Percentiles rank a stretch among this genome's conserved stretches.
Evolutionary conservation across 2,329 filamentous ascomycete species (phyloP).

Genomic region (Aspergillus latus): DNA sequence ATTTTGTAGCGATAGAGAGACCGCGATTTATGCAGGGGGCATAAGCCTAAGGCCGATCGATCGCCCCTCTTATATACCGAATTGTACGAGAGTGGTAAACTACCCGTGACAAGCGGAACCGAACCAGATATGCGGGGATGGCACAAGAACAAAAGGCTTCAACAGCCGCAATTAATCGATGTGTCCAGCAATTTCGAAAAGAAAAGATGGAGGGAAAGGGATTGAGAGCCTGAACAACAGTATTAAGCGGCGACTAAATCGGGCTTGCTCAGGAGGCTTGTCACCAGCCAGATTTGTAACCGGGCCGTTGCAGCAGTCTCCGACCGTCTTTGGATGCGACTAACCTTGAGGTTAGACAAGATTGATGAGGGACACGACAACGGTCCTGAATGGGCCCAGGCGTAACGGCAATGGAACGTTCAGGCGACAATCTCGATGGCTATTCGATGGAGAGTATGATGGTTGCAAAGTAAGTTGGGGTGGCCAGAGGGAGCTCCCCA

Average conservation of each 20-base stretch:
- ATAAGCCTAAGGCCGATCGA: background rate
- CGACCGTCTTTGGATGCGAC: constrained; percentile 12
- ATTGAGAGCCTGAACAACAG: background rate
- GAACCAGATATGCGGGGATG: constrained; percentile 5
- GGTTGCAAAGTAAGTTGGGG: constrained; percentile 2
- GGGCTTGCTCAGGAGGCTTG: constrained; percentile 1
- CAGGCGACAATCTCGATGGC: background rate
- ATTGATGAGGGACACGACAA: constrained; percentile 5
- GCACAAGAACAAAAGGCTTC: constrained; percentile 1
- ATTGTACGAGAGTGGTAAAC: background rate
- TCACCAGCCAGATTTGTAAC: constrained; percentile 10
- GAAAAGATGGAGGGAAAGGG: background rate
- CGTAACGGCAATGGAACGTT: background rate
- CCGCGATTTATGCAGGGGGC: background rate
- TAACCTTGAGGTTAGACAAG: constrained; percentile 12
- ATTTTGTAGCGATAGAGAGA: background rate
- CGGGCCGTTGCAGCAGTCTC: constrained; percentile 12
- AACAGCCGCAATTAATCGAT: background rate
- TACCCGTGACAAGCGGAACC: constrained; percentile 1
- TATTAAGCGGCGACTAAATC: constrained; percentile 6
- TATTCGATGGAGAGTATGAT: constrained; percentile 3
- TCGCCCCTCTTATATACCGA: background rate
- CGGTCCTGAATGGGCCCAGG: constrained; percentile 8
- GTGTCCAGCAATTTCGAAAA: background rate
- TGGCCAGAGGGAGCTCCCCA: constrained; percentile 1